Evolutionary conservation across 225 moss, liverwort and hornwort species (phyloP).

Genomic region (Bryum argenteum): DNA sequence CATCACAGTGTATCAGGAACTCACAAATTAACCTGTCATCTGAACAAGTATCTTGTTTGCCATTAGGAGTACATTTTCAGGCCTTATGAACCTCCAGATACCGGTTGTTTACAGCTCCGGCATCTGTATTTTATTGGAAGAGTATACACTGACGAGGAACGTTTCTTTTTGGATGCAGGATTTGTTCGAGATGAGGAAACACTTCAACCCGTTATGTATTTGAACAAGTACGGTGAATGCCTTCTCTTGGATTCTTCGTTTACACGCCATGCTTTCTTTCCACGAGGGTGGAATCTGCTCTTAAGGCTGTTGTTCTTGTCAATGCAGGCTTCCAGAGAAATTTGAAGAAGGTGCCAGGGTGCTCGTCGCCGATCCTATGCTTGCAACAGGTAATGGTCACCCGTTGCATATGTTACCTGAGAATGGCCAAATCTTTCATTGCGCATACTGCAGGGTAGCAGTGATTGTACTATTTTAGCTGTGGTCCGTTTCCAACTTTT

Average conservation of each 20-base stretch:
- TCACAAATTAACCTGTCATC: neutral
- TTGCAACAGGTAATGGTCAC: constrained; percentile 73
- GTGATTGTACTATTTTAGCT: neutral
- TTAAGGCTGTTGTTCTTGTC: constrained; percentile 19
- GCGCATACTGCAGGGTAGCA: neutral
- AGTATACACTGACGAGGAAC: neutral
- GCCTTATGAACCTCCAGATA: neutral
- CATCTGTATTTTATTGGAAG: neutral
- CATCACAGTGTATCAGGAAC: constrained; percentile 2
- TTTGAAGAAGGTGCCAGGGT: constrained; percentile 80
- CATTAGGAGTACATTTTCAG: neutral
- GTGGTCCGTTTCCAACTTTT: neutral
- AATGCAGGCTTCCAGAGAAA: constrained; percentile 78
- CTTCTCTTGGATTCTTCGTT: neutral
- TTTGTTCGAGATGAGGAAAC: constrained; percentile 87
- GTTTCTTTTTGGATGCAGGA: constrained; percentile 49
- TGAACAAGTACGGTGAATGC: constrained; percentile 71
- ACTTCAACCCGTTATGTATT: constrained; percentile 72
- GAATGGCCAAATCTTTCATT: neutral
- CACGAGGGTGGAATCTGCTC: constrained; percentile 8
- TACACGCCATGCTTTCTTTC: neutral
- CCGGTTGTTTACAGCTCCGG: neutral
- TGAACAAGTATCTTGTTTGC: neutral
- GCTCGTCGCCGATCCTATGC: constrained; percentile 89
- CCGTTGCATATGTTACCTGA: neutral